Base-by-base conservation (phyloP, 495 filamentous ascomycete species). In the Penicillium salamii region DNA sequence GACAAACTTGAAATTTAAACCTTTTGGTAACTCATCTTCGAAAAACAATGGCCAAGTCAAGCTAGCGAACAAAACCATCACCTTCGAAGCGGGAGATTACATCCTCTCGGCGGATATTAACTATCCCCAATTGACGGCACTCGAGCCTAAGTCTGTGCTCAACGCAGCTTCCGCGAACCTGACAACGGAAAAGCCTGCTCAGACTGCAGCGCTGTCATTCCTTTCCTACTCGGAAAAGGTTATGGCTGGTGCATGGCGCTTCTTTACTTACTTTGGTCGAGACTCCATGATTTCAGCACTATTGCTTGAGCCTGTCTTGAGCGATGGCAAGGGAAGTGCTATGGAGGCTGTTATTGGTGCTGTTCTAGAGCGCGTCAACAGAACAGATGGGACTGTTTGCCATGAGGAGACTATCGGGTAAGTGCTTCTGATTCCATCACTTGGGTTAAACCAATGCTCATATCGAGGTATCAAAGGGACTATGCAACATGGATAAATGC, bases 341-440 rank as follows among this genome's bases (percentile, higher is more conserved):
- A 69, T 82, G 26, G 83, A 85, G 61, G 80, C 81, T 34, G 80
- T 83, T 7, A 78, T 86, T 42, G 71, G 63, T 0, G 73, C 80
- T 8, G 80, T 82, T 7, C 55, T 86, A 26, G 82, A 86, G 49
- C 71, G 82, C 6, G 66, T 85, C 20, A 79, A 85, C 56, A 59
- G 68, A 11, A 75, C 69, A 1, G 82, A 85, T 59, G 82, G 83
- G 0, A 78, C 61, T 47, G 79, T 78, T 9, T 82, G 78, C 50
- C 83, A 86, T 58, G 83, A 86, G 58, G 83, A 86, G 52, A 82
- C 77, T 0, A 82, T 86, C 56, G 82, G 82, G 63, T 71, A 26
- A 50, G 59, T 58, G n/a, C n/a, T n/a, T n/a, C n/a, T n/a, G n/a
- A n/a, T n/a, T n/a, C n/a, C n/a, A n/a, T n/a, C n/a, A 3, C 42